Percentiles rank a stretch among this genome's conserved stretches.
These are phyloP conservation scores for Zymoseptoria brevis DNA, from an alignment of 2,329 filamentous ascomycete species.

Conservation along the genomic window DNA sequence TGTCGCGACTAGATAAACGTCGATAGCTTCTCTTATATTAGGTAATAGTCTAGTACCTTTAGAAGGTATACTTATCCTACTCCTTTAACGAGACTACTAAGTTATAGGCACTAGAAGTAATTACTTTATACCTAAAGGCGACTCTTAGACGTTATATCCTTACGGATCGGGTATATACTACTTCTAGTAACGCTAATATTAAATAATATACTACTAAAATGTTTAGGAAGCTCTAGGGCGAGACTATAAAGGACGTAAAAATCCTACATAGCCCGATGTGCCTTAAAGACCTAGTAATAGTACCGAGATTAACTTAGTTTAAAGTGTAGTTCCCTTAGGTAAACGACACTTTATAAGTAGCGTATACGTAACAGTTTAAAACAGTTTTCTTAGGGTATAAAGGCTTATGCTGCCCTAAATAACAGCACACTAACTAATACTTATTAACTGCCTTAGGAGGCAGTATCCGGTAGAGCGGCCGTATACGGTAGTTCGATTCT, in stretches of 20 bases:
- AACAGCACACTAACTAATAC: background rate
- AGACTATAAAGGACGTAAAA: background rate
- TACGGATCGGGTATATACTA: background rate
- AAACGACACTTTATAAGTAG: background rate
- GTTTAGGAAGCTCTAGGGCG: background rate
- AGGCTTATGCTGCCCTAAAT: background rate
- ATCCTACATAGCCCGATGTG: background rate
- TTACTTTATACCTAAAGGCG: background rate
- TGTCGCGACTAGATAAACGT: background rate
- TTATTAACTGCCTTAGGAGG: background rate
- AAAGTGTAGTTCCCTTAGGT: background rate
- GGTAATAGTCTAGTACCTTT: background rate
- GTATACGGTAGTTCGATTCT: background rate
- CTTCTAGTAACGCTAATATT: background rate
- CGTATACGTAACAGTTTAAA: background rate
- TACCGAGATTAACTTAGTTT: background rate
- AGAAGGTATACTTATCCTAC: conserved; percentile 1
- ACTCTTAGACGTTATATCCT: background rate
- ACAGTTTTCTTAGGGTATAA: background rate
- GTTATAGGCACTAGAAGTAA: background rate
- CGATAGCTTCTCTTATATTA: background rate
- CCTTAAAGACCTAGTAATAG: background rate
- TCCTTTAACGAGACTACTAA: background rate
- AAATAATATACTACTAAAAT: background rate
- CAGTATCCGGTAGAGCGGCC: background rate